Conservation (phyloP, 1,139 yeast species). For the Pichia sorboxylosa region DNA sequence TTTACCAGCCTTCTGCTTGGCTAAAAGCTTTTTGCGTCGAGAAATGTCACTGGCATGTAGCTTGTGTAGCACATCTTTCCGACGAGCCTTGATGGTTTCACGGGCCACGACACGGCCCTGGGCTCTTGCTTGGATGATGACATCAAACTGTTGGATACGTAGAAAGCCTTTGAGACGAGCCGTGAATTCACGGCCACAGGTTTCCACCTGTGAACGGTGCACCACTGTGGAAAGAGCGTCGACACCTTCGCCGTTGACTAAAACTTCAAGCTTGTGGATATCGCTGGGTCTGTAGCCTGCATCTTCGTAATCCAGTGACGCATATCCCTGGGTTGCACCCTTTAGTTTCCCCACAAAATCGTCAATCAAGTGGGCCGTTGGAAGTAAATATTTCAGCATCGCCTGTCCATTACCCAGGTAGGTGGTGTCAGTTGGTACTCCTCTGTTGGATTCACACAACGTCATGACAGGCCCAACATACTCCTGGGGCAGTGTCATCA, state of each 20-base stretch:
- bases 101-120: constrained; percentile 75
- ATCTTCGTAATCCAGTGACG: constrained; percentile 90
- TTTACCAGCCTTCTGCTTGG: constrained; percentile 89
- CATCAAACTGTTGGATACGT: constrained; percentile 78
- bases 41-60: constrained; percentile 91
- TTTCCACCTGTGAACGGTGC: constrained; percentile 68
- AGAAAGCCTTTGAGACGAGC: constrained; percentile 68
- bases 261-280: constrained; percentile 74
- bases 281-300: constrained; percentile 74
- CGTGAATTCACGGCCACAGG: constrained; percentile 73
- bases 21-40: constrained; percentile 76
- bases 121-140: constrained; percentile 86
- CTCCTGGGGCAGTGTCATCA: constrained; percentile 85
- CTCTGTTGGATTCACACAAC: constrained; percentile 75
- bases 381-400: constrained; percentile 64
- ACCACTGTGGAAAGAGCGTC: constrained; percentile 89
- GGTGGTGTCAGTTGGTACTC: constrained; percentile 68
- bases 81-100: constrained; percentile 83
- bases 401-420: constrained; percentile 78
- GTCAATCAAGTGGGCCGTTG: constrained; percentile 82
- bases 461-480: constrained; percentile 80
- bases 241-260: constrained; percentile 81
- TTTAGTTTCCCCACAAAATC: constrained; percentile 91
- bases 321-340: constrained; percentile 85
- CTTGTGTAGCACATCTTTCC: constrained; percentile 86